Base-by-base conservation (phyloP, 768 basidiomycete species). In the Tulasnella calospora region DNA sequence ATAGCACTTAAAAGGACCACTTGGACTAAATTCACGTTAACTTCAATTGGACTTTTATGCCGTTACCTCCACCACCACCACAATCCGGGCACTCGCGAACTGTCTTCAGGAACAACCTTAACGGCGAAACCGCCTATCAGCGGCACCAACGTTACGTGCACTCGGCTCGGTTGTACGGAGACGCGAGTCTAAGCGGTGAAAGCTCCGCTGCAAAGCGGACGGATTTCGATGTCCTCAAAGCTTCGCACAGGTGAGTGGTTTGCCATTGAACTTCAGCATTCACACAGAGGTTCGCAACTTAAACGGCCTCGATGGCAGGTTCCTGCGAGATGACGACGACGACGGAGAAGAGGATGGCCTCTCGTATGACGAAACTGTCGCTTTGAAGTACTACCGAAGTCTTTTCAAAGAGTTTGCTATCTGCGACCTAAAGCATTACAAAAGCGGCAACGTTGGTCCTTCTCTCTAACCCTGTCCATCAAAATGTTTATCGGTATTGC, bases 341-440 rank as follows among this genome's bases (percentile, higher is more conserved):
- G 85, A 88, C 46, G 78, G 82, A 36, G 76, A 71, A 46, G 81
- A 83, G 2, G 84, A 84, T 17, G 81, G 84, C 2, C 82, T 84
- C 9, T 86, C 89, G 0, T 99, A 95, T 94, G 91, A 96, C 82
- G 94, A 96, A 71, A 87, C 90, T 79, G 87, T 99, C 36, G 96
- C 97, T 0, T 87, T 88, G 79, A 96, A 96, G 81, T 98, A 96
- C 86, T 96, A 99, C 82, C 86, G 88, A 17, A 93, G 85, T 81
- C 89, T 99, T 3, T 98, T 95, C 83, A 92, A 94, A 80, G 96
- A 99, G 84, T 99, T 92, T 81, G 94, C 94, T 0, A 86, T 96
- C 30, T 95, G 94, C 82, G 95, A 98, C 84, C 86, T 98, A 79
- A 98, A 98, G 86, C 97, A 98, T 83, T 98, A 94, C 87, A 98